Percentiles rank a stretch among this genome's conserved stretches.
Evolutionary conservation across 2,329 filamentous ascomycete genomes (phyloP).

Genomic region (Chaetomium globosum): DNA sequence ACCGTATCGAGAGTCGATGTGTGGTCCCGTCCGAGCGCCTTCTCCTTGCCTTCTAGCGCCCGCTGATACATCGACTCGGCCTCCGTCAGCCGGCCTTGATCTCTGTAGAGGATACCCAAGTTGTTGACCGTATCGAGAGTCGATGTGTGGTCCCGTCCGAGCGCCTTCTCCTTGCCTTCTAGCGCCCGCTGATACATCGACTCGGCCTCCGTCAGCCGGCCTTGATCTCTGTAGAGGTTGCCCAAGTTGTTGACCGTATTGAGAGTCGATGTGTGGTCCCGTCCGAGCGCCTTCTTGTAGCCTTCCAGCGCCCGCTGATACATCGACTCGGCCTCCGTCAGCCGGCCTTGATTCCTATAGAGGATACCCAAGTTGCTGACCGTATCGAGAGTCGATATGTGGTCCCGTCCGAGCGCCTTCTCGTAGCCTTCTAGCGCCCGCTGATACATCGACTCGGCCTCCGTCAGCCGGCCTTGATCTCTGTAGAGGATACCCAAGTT

Average conservation of each 20-base stretch:
- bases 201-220: slow-evolving; percentile 21
- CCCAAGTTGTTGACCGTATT: slow-evolving; percentile 22
- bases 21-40: slow-evolving; percentile 18
- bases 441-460: slow-evolving; percentile 25
- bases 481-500: slow-evolving; percentile 22
- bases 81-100: slow-evolving; percentile 21
- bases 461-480: slow-evolving; percentile 18
- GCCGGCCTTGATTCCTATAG: slow-evolving; percentile 18
- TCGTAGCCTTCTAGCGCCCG: slow-evolving; percentile 19
- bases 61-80: slow-evolving; percentile 25
- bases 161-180: slow-evolving; percentile 18
- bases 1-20: slow-evolving; percentile 21
- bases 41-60: slow-evolving; percentile 20
- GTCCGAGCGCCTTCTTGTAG: slow-evolving; percentile 15
- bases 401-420: slow-evolving; percentile 18
- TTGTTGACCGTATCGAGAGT: slow-evolving; percentile 20
- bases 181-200: slow-evolving; percentile 24
- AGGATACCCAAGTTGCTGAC: slow-evolving; percentile 22
- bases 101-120: slow-evolving; percentile 18
- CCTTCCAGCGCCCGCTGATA: slow-evolving; percentile 23
- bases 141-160: slow-evolving; percentile 20
- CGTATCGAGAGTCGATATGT: slow-evolving; percentile 21
- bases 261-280: slow-evolving; percentile 22
- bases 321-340: slow-evolving; percentile 22
- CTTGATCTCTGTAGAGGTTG: slow-evolving; percentile 16